Percentiles rank a stretch among this genome's conserved stretches.
These are phyloP conservation scores for Pisolithus orientalis DNA, from an alignment of 768 basidiomycete genomes.

Conservation along the genomic window DNA sequence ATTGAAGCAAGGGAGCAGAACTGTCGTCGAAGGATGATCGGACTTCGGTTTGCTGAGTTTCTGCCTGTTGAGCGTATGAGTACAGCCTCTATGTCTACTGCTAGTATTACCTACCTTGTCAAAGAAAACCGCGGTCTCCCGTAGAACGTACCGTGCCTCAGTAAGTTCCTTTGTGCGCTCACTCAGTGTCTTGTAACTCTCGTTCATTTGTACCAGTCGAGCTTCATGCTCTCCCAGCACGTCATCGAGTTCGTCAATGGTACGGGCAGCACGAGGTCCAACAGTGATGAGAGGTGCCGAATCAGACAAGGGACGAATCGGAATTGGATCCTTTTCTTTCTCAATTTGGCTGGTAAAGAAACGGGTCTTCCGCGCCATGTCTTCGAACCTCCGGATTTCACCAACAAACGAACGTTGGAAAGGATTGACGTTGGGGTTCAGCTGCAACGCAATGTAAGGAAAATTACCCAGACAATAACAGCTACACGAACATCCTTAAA, in stretches of 20 bases:
- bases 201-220: constrained; percentile 84
- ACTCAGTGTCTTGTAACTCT: constrained; percentile 82
- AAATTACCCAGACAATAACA: not conserved
- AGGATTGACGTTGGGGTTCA: constrained; percentile 92
- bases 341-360: constrained; percentile 85
- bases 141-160: constrained; percentile 90
- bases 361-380: constrained; percentile 91
- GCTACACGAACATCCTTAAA: constrained; percentile 84
- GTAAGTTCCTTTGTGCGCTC: constrained; percentile 81
- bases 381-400: constrained; percentile 91
- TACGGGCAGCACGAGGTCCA: constrained; percentile 89
- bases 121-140: constrained; percentile 96
- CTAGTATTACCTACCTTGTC: constrained; percentile 50
- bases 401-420: constrained; percentile 98
- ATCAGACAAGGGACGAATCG: constrained; percentile 80
- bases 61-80: constrained; percentile 47
- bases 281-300: constrained; percentile 82
- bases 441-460: constrained; percentile 36
- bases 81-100: not conserved
- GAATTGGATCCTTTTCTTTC: constrained; percentile 77
- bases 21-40: constrained; percentile 89
- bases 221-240: constrained; percentile 83
- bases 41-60: constrained; percentile 71
- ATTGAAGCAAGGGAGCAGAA: constrained; percentile 83
- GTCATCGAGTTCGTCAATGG: constrained; percentile 87